Conservation (phyloP, 441 rosid genomes). For the Erodium trifolium region DNA sequence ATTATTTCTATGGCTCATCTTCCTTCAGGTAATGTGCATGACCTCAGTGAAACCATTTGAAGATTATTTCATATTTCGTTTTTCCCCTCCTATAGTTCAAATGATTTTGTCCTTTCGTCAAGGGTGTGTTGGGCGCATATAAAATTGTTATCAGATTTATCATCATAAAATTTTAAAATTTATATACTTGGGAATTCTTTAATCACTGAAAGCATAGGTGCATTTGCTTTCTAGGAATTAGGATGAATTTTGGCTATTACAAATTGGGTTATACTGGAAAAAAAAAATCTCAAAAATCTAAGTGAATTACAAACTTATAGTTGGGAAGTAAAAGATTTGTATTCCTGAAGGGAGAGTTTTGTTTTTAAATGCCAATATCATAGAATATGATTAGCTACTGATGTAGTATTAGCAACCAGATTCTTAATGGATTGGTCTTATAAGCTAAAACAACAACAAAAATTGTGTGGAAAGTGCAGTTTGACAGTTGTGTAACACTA, state of each 20-base stretch:
- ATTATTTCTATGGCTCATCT: slow-evolving; percentile 82
- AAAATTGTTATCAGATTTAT: neutral
- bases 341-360: too few species aligned
- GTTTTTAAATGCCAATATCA: neutral
- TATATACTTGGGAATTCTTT: neutral
- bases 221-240: neutral
- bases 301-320: neutral
- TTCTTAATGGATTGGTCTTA: neutral
- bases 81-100: neutral
- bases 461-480: neutral
- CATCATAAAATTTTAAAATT: neutral
- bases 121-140: neutral
- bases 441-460: neutral
- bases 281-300: neutral
- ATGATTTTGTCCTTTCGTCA: neutral
- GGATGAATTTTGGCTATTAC: neutral
- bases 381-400: neutral
- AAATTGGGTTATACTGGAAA: neutral
- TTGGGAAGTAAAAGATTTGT: too few species aligned
- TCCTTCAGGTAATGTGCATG: slow-evolving; percentile 60
- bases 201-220: neutral
- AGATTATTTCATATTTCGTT: neutral
- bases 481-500: neutral
- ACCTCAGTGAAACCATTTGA: neutral
- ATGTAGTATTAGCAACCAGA: neutral